Conservation (phyloP, 2,329 filamentous ascomycete genomes). For the Tympanopsis confertula region DNA sequence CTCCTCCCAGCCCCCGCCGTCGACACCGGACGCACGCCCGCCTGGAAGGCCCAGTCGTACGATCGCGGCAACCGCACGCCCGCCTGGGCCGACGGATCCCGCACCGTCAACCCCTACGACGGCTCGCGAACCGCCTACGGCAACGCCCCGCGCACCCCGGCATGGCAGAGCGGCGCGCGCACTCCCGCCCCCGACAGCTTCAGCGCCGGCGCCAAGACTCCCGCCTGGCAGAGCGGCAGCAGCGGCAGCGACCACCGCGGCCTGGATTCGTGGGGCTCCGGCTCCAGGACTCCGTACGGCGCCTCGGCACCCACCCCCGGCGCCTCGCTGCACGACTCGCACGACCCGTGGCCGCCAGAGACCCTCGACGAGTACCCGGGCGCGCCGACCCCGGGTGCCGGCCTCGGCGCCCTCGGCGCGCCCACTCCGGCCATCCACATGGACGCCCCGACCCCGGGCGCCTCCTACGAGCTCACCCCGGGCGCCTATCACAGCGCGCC, state of each 20-base stretch:
- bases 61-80: slow-evolving; percentile 52
- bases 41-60: slow-evolving; percentile 43
- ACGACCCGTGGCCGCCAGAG: slow-evolving; percentile 46
- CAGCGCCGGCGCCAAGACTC: slow-evolving; percentile 55
- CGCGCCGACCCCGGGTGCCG: slow-evolving; percentile 54
- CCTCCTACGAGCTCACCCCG: slow-evolving; percentile 59
- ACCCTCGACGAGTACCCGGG: slow-evolving; percentile 45
- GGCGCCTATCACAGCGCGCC: slow-evolving; percentile 50
- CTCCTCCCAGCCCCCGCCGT: slow-evolving; percentile 42
- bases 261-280: slow-evolving; percentile 51
- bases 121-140: slow-evolving; percentile 71
- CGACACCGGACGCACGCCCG: slow-evolving; percentile 46
- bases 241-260: slow-evolving; percentile 18
- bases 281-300: slow-evolving; percentile 70
- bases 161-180: slow-evolving; percentile 68
- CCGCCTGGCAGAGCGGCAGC: slow-evolving; percentile 38
- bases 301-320: slow-evolving; percentile 45
- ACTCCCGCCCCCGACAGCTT: slow-evolving; percentile 57
- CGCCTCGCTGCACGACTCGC: slow-evolving; percentile 44
- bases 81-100: slow-evolving; percentile 58
- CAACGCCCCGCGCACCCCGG: slow-evolving; percentile 58
- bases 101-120: slow-evolving; percentile 60
- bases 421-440: slow-evolving; percentile 6
- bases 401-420: neutral
- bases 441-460: slow-evolving; percentile 49